Conservation (phyloP, 768 basidiomycete species). For the Cystofilobasidium capitatum region DNA sequence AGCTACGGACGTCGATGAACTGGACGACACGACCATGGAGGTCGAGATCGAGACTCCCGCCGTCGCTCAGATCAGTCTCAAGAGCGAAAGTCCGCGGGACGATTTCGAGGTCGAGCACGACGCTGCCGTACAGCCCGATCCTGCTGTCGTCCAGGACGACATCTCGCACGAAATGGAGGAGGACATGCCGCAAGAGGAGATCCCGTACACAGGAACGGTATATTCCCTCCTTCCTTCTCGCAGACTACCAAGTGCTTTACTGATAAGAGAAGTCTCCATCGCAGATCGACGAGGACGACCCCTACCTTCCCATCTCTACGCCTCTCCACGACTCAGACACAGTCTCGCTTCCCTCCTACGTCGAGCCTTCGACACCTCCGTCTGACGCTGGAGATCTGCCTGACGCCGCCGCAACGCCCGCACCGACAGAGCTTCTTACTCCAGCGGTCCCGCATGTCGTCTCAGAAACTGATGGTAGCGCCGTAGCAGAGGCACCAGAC, state of each 20-base stretch:
- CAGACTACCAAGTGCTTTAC: too few species aligned
- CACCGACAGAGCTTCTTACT: not conserved
- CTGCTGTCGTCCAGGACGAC: not conserved
- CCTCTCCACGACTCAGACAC: not conserved
- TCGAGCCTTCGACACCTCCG: too few species aligned
- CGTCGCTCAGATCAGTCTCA: not conserved
- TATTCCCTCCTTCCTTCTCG: too few species aligned
- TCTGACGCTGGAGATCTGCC: not conserved
- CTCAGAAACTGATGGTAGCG: not conserved
- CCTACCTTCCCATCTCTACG: not conserved
- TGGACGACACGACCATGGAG: not conserved
- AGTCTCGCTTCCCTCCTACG: slow-evolving; percentile 1
- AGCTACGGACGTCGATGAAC: not conserved
- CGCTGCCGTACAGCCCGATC: slow-evolving; percentile 2
- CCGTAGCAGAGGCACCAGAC: not conserved
- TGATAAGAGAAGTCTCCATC: too few species aligned
- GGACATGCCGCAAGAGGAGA: not conserved
- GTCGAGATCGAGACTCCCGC: not conserved
- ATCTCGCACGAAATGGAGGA: not conserved
- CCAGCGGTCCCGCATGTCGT: slow-evolving; percentile 1
- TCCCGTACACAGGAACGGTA: too few species aligned
- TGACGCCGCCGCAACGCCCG: not conserved
- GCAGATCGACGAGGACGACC: not conserved
- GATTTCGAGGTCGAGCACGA: slow-evolving; percentile 12
- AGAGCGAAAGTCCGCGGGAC: not conserved